These are phyloP conservation scores for Citrus australasica DNA, from an alignment of 345 rosid genomes.

Conservation along the genomic window DNA sequence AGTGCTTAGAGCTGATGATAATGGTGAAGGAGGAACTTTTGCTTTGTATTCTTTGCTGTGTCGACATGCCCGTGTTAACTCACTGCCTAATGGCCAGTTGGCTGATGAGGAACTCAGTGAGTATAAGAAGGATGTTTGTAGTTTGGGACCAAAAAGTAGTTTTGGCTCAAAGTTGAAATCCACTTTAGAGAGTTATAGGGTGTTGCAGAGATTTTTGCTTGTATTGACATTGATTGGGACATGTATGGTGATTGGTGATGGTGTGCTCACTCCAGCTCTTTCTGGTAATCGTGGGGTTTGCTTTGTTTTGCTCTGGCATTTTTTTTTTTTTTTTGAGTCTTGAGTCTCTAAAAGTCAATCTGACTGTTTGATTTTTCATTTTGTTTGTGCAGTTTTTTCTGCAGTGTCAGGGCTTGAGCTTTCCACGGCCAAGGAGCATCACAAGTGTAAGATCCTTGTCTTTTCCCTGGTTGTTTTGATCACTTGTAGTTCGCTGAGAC, in stretches of 20 bases:
- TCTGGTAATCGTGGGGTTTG: constrained; percentile 50
- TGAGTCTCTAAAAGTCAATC: constrained; percentile 1
- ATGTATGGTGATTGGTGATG: constrained; percentile 97
- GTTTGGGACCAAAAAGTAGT: constrained; percentile 32
- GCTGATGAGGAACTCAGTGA: constrained; percentile 72
- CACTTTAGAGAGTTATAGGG: constrained; percentile 57
- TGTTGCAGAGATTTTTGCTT: constrained; percentile 73
- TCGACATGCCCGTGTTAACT: constrained; percentile 84
- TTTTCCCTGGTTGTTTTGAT: background rate
- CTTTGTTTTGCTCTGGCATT: constrained; percentile 4
- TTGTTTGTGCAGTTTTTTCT: constrained; percentile 61
- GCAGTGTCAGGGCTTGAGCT: constrained; percentile 93
- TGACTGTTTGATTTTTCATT: constrained; percentile 8
- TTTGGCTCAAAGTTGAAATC: constrained; percentile 60
- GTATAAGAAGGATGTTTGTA: constrained; percentile 49
- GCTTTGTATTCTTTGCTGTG: constrained; percentile 86
- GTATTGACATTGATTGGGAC: constrained; percentile 83
- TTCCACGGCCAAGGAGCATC: constrained; percentile 70
- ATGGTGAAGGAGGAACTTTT: constrained; percentile 94
- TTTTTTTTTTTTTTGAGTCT: background rate
- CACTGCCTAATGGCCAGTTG: constrained; percentile 72
- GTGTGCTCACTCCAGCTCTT: constrained; percentile 82
- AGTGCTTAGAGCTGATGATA: constrained; percentile 84
- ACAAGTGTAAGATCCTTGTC: constrained; percentile 52
- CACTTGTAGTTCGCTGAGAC: background rate